Evolutionary conservation across 176 grass and related monocot species (phyloP).

Genomic region (Oryza brachyantha): DNA sequence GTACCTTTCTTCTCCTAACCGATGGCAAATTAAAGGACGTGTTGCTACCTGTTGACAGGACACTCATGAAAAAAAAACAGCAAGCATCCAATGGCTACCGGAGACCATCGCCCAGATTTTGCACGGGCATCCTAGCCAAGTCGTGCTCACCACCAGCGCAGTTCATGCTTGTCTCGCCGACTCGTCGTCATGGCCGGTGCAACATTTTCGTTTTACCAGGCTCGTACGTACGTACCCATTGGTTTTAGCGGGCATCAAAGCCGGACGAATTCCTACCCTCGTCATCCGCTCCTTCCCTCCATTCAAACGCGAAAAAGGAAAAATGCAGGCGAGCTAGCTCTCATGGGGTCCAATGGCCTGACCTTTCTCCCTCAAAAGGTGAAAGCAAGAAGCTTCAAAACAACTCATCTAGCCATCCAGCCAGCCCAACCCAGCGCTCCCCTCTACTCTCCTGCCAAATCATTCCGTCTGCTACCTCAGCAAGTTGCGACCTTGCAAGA

Average conservation of each 20-base stretch:
- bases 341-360: slow-evolving; percentile 53
- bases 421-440: background rate
- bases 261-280: background rate
- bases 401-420: slow-evolving; percentile 21
- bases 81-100: background rate
- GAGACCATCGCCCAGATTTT: background rate
- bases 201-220: background rate
- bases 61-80: background rate
- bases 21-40: background rate
- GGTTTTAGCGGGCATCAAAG: background rate
- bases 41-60: background rate
- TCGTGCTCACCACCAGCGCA: slow-evolving; percentile 32
- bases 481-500: background rate
- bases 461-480: slow-evolving; percentile 14
- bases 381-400: slow-evolving; percentile 44
- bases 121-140: background rate
- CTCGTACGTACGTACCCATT: slow-evolving; percentile 7
- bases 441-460: background rate
- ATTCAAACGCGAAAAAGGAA: slow-evolving; percentile 14
- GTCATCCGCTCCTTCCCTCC: background rate
- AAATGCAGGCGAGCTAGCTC: slow-evolving; percentile 25
- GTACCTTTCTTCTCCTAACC: background rate
- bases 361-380: slow-evolving; percentile 38
- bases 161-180: background rate
- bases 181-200: background rate